Conservation (phyloP, 2,329 filamentous ascomycete species). For the Colletotrichum chrysophilum region DNA sequence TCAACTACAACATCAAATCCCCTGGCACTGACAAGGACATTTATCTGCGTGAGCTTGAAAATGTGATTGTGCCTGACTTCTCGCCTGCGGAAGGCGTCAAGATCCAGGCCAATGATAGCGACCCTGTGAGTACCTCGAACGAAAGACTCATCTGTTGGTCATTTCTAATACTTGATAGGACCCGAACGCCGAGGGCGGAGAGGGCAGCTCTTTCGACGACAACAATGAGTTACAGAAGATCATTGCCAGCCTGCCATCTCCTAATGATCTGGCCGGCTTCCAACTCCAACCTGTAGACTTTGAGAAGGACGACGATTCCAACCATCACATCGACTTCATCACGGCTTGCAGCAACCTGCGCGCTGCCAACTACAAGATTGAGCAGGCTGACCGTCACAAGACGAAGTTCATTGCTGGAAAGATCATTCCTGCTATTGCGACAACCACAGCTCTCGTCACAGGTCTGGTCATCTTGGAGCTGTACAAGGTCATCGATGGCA, state of each 20-base stretch:
- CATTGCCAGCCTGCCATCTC: constrained; percentile 73
- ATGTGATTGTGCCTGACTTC: constrained; percentile 96
- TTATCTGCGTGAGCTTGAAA: constrained; percentile 81
- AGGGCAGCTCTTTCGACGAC: constrained; percentile 66
- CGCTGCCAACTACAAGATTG: constrained; percentile 97
- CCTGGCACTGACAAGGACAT: constrained; percentile 73
- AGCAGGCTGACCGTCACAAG: constrained; percentile 90
- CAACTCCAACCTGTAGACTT: constrained; percentile 93
- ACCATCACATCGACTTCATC: constrained; percentile 99
- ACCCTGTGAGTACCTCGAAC: constrained; percentile 66
- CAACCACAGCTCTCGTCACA: constrained; percentile 93
- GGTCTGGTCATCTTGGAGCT: constrained; percentile 91
- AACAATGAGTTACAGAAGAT: constrained; percentile 78
- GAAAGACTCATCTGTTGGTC: not conserved
- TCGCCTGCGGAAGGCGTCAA: constrained; percentile 88
- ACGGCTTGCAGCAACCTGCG: constrained; percentile 95
- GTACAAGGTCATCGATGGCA: constrained; percentile 96
- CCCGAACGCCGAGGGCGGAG: constrained; percentile 70
- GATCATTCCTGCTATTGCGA: constrained; percentile 98
- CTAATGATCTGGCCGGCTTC: constrained; percentile 84
- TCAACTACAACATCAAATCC: constrained; percentile 97
- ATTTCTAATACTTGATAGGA: constrained; percentile 56
- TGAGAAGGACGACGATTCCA: constrained; percentile 98
- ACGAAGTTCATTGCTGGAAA: constrained; percentile 99
- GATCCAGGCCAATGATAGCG: constrained; percentile 95